Evolutionary conservation across 805 yeast genomes (phyloP).

Genomic region (Candida xyloterini): DNA sequence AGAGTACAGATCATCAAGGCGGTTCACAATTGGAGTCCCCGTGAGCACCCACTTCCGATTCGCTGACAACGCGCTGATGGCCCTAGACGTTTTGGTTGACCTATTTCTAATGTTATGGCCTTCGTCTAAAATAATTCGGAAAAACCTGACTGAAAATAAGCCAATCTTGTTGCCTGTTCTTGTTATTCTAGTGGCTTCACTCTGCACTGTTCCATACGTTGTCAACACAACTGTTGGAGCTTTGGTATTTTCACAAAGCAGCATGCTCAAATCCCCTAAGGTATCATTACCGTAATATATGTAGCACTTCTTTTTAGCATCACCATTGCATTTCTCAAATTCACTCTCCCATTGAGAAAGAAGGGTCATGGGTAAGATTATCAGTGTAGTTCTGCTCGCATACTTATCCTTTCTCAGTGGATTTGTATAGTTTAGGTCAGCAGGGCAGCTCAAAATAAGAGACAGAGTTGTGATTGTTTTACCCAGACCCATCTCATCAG

Average conservation of each 20-base stretch:
- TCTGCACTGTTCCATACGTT: constrained; percentile 82
- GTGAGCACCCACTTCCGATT: constrained; percentile 80
- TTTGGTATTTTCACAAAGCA: constrained; percentile 38
- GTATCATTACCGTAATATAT: constrained; percentile 75
- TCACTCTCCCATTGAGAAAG: constrained; percentile 91
- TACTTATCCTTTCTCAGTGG: constrained; percentile 35
- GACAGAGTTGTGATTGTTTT: constrained; percentile 85
- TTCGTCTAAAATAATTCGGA: constrained; percentile 75
- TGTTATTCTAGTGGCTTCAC: constrained; percentile 59
- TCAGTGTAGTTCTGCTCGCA: constrained; percentile 70
- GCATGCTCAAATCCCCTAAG: constrained; percentile 45
- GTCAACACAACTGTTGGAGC: constrained; percentile 75
- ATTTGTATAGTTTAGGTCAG: constrained; percentile 37
- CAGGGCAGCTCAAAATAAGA: constrained; percentile 62
- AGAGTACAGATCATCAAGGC: constrained; percentile 83
- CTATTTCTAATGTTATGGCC: constrained; percentile 87
- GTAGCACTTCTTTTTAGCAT: constrained; percentile 41
- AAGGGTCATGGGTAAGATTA: constrained; percentile 87
- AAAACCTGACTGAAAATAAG: constrained; percentile 67
- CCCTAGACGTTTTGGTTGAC: constrained; percentile 72
- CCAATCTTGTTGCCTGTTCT: constrained; percentile 42
- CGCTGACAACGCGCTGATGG: constrained; percentile 64
- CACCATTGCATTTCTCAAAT: constrained; percentile 55
- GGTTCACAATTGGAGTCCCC: constrained; percentile 89
- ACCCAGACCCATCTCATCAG: constrained; percentile 97